Percentiles rank a stretch among this genome's conserved stretches.
Conservation (phyloP, 2,329 filamentous ascomycete species). For the Periconia sp. region DNA sequence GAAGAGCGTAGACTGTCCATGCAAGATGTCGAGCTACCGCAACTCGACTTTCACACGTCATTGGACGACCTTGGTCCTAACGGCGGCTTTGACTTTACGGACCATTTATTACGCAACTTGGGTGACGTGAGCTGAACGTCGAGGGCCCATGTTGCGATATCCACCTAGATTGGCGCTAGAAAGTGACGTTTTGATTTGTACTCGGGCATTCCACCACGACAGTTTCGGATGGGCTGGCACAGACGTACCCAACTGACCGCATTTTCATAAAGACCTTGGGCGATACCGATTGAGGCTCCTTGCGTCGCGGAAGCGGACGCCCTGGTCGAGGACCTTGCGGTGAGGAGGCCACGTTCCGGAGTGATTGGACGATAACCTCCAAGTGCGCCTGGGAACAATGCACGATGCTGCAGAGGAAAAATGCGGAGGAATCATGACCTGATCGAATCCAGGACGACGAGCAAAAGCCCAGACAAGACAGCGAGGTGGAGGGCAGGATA, state of each 20-base stretch:
- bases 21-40: conserved; percentile 23
- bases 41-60: conserved; percentile 28
- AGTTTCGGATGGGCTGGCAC: too few species aligned
- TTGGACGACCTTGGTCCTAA: conserved; percentile 28
- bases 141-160: too few species aligned
- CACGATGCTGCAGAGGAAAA: conserved; percentile 11
- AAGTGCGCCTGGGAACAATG: conserved; percentile 6
- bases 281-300: conserved; percentile 1
- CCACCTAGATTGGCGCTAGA: too few species aligned
- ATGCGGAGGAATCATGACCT: too few species aligned
- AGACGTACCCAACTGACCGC: not conserved
- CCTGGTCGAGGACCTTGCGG: conserved; percentile 24
- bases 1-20: conserved; percentile 11
- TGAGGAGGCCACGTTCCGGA: conserved; percentile 44
- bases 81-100: conserved; percentile 31
- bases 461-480: too few species aligned
- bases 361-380: conserved; percentile 41
- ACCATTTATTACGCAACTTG: conserved; percentile 32
- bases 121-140: conserved; percentile 19
- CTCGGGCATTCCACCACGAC: too few species aligned
- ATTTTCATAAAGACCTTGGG: too few species aligned
- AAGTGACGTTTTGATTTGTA: too few species aligned
- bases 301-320: conserved; percentile 16
- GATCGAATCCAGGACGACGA: too few species aligned
- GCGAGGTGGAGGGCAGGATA: too few species aligned